A percentile compares a stretch with the other conserved stretches of the same genome.
phyloP scores from a whole-genome alignment of 768 basidiomycete genomes.

The Calocybe indica region DNA sequence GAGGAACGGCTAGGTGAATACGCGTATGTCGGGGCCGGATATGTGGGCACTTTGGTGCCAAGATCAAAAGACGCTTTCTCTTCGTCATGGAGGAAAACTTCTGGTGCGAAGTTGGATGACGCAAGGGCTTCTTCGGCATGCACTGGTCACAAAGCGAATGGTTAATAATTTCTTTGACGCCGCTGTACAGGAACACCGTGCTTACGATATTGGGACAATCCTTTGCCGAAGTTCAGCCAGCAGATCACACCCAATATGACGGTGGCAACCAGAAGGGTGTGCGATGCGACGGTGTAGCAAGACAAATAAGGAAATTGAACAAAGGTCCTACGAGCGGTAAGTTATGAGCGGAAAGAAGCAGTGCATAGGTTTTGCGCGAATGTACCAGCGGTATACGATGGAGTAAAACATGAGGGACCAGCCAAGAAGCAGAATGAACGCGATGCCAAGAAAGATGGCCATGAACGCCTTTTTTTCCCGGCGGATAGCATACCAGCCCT shows the following conservation, averaged over 20 bases:
- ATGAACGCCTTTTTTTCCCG: slow-evolving; percentile 37
- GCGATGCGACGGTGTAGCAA: slow-evolving; percentile 37
- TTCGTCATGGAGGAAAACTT: slow-evolving; percentile 29
- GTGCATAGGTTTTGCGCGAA: neutral
- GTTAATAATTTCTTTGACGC: neutral
- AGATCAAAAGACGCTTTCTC: slow-evolving; percentile 4
- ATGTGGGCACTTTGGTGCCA: too few species aligned
- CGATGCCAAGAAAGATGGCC: slow-evolving; percentile 35
- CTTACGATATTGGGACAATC: slow-evolving; percentile 51
- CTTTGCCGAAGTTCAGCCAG: slow-evolving; percentile 46
- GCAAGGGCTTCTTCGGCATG: slow-evolving; percentile 33
- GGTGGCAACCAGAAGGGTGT: slow-evolving; percentile 34
- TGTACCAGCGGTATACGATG: slow-evolving; percentile 37
- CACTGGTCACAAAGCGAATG: slow-evolving; percentile 18
- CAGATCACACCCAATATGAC: slow-evolving; percentile 42
- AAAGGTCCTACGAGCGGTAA: slow-evolving; percentile 33
- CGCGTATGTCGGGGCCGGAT: too few species aligned
- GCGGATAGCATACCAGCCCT: slow-evolving; percentile 53
- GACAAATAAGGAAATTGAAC: slow-evolving; percentile 44
- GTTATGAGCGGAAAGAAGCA: slow-evolving; percentile 1
- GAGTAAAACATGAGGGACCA: slow-evolving; percentile 45
- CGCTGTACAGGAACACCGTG: slow-evolving; percentile 3
- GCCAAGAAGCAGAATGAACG: slow-evolving; percentile 26
- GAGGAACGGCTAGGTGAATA: too few species aligned
- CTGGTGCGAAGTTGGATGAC: slow-evolving; percentile 30